Conservation (phyloP, 352 stramenopile species). For the Pythium rishiriense region DNA sequence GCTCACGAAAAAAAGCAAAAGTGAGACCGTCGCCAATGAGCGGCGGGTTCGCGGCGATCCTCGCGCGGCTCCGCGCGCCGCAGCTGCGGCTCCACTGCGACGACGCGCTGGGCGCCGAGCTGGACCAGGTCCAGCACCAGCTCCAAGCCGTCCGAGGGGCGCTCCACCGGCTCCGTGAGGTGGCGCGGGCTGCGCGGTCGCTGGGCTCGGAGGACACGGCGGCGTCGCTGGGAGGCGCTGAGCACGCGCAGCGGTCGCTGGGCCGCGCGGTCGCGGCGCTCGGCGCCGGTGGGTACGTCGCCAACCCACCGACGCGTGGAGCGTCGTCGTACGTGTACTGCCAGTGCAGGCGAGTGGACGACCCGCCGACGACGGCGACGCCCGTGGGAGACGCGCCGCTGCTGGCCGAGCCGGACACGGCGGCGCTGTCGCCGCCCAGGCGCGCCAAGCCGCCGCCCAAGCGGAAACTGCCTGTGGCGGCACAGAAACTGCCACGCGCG, state of each 20-base stretch:
- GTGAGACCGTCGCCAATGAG: too few species aligned
- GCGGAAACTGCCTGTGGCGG: background rate
- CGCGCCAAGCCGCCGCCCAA: conserved; percentile 1
- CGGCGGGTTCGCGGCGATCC: conserved; percentile 26
- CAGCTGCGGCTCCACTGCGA: conserved; percentile 26
- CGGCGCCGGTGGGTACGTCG: too few species aligned
- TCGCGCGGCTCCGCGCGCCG: conserved; percentile 19
- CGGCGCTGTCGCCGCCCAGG: conserved; percentile 24
- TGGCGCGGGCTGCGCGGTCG: conserved; percentile 5
- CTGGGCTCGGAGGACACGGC: conserved; percentile 6
- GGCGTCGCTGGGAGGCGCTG: background rate
- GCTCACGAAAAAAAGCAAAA: too few species aligned
- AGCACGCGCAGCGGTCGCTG: conserved; percentile 10
- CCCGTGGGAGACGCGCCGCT: conserved; percentile 8
- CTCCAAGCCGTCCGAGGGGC: conserved; percentile 13
- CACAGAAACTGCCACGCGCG: background rate
- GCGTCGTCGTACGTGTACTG: conserved; percentile 20
- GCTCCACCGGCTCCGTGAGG: conserved; percentile 23
- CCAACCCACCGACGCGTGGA: too few species aligned
- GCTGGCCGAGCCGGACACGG: conserved; percentile 17
- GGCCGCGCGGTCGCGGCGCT: conserved; percentile 11
- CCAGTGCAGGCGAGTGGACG: too few species aligned
- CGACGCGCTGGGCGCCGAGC: conserved; percentile 22
- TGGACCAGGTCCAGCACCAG: conserved; percentile 17
- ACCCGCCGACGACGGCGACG: too few species aligned